Evolutionary conservation across 139 green algal species (phyloP), one percentile per base, ranked within the genome.

Genomic region (Chlorella ohadii): DNA sequence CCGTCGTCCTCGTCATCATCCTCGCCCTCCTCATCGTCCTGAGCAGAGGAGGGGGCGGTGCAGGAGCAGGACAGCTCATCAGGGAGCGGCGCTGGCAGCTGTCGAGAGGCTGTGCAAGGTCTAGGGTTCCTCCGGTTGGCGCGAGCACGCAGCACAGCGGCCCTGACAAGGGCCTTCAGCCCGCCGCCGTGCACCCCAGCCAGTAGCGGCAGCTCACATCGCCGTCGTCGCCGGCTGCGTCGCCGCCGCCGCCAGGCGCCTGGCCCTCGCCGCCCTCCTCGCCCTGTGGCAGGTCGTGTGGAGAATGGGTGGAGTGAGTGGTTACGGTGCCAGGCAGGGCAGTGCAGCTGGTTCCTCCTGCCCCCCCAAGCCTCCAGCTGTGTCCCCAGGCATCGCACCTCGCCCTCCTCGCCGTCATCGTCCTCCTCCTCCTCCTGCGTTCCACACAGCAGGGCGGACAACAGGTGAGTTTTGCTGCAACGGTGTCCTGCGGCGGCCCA

Each of bases 11-110:
- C 83, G 31, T 83, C 71, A 28, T 81, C 86, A 73, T 82, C 86
- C 36, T 89, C 86, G 16, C 88, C 82, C 16, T 90, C 83, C 31
- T 83, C 86, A 57, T 82, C 86, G 44, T 89, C 86, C 12, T 89
- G 36, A 34, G 34, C 75, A 79, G 7, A 19, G 1, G 17, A 28
- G 33, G 31, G 31, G 41, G 25, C n/a, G n/a, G n/a, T n/a, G n/a
- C n/a, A n/a, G n/a, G n/a, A n/a, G n/a, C n/a, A n/a, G n/a, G n/a
- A n/a, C n/a, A n/a, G n/a, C n/a, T n/a, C n/a, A 34, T 17, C 2
- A n/a, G 33, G 9, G 13, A 9, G 22, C 59, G 31, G 23, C 13
- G 33, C 16, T 44, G 65, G 13, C 65, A 39, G 27, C 5, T 20
- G n/a, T 23, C 20, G 1, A 11, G 7, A 55, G 11, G 44, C 44